These are phyloP conservation scores for Gracilaria vermiculophylla DNA, from an alignment of 23 red algal species.

Conservation along the genomic window DNA sequence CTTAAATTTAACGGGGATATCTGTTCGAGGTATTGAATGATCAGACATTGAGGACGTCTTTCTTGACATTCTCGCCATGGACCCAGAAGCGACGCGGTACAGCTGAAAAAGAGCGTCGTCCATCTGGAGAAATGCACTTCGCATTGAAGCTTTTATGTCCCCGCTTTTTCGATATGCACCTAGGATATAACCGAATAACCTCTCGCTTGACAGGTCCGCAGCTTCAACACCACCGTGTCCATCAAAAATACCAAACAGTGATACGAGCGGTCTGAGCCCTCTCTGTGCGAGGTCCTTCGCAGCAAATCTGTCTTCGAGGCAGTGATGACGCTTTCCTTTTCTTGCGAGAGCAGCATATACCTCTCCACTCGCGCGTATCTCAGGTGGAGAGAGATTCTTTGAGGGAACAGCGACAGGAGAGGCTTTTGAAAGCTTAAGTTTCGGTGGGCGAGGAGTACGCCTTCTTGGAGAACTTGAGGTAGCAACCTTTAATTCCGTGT, in stretches of 20 bases:
- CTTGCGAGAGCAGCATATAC: neutral
- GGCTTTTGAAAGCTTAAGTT: neutral
- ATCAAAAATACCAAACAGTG: conserved; percentile 58
- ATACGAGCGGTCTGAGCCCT: neutral
- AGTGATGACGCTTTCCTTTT: conserved; percentile 2
- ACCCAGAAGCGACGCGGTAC: neutral
- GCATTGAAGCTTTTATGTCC: neutral
- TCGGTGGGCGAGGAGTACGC: neutral
- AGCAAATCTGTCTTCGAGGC: conserved; percentile 29
- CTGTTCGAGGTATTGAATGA: conserved; percentile 14
- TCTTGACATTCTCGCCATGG: neutral
- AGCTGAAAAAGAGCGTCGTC: neutral
- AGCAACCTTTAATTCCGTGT: neutral
- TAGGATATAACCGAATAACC: neutral
- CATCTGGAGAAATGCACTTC: neutral
- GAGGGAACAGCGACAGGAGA: neutral
- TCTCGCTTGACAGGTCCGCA: conserved; percentile 29
- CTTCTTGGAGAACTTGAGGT: neutral
- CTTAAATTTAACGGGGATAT: neutral
- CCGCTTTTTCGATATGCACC: conserved; percentile 9
- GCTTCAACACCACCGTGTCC: conserved; percentile 53
- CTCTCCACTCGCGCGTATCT: neutral
- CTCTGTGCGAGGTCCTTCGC: neutral
- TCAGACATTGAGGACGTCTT: conserved; percentile 34
- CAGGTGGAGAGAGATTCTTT: neutral